Evolutionary conservation across 805 yeast species (phyloP), one percentile per base, ranked within the genome.

Genomic region (Spathaspora sp.): DNA sequence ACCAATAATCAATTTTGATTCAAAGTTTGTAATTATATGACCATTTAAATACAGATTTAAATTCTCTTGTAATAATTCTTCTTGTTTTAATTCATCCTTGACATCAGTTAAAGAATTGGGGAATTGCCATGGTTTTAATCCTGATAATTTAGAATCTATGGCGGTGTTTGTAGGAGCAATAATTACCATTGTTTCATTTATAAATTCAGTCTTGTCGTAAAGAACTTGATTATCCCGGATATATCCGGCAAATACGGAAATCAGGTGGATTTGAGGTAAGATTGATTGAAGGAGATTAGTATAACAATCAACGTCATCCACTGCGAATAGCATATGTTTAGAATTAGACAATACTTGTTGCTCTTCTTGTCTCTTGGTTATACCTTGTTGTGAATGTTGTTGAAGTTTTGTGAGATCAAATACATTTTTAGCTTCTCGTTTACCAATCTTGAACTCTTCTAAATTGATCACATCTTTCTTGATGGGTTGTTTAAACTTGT

Each of bases 121-220:
- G 65, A 86, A 89, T 62, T 86, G 85, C 96, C 96, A 90, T 18
- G 96, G 96, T 64, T 89, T 89, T 46, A 85, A 61, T 1, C 73
- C 67, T 31, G 69, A 68, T 52, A 89, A 72, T 52, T 68, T 64
- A 14, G 49, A 47, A 17, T 56, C 51, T 19, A 74, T 60, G 3
- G 89, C 92, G 11, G 65, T 66, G 60, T 89, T 82, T 1, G 82
- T 72, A 7, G 96, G 96, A 2, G 96, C 89, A 60, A 89, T 78
- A 6, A 89, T 77, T 19, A 88, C 67, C 56, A 79, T 51, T 69
- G 73, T 59, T 29, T 70, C 67, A n/a, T 63, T 57, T 14, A 68
- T 64, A 52, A 73, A 66, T 52, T 78, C 82, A 55, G 86, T 77
- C 55, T 77, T 74, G 17, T 60, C 51, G 28, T 79, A 75, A 26